Percentiles rank a stretch among this genome's conserved stretches.
Evolutionary conservation across 129 eudicot genomes (phyloP).

Genomic region (Arctium minus): DNA sequence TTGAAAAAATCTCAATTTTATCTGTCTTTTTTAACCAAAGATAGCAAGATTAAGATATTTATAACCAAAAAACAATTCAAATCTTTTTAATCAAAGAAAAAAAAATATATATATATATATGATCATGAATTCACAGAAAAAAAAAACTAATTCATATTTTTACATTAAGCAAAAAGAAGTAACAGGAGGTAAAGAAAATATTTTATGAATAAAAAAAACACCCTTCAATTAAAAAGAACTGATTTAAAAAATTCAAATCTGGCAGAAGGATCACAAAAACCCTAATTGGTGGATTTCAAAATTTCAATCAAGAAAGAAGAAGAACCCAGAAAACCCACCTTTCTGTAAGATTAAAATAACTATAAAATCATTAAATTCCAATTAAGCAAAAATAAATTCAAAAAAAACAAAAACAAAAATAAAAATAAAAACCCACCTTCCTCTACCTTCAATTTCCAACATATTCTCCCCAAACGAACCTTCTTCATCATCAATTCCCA

Average conservation of each 20-base stretch:
- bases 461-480: constrained; percentile 46
- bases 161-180: background rate
- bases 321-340: background rate
- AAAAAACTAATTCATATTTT: constrained; percentile 12
- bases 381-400: background rate
- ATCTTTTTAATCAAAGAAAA: background rate
- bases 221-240: background rate
- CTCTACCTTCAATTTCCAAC: constrained; percentile 35
- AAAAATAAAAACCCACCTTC: constrained; percentile 27
- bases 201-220: background rate
- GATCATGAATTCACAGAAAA: background rate
- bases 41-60: background rate
- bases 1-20: background rate
- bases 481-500: constrained; percentile 37
- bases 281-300: background rate
- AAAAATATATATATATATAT: background rate
- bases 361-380: background rate
- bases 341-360: background rate
- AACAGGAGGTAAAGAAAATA: background rate
- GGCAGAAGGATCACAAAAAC: background rate
- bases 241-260: background rate
- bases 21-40: background rate
- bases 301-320: background rate
- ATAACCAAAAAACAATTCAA: background rate
- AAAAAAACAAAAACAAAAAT: background rate